Base-by-base conservation (phyloP, 2,329 filamentous ascomycete species). In the Epichloe sibirici region DNA sequence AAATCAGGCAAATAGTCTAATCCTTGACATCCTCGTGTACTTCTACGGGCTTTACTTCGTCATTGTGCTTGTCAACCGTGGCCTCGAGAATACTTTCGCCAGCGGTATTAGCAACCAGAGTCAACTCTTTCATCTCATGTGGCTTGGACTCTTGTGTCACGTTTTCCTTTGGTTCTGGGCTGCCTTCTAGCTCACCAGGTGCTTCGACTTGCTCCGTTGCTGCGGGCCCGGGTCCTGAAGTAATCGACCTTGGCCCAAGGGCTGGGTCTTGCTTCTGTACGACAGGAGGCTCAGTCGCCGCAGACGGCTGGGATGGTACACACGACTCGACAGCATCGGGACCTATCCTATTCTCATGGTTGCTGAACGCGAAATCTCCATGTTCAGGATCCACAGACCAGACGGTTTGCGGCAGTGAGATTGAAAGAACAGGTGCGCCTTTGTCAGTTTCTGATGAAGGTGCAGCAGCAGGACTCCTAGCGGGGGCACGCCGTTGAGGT, bases 401-500 rank as follows among this genome's bases (percentile, higher is more conserved):
- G 37, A 77, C 58, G 0, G 72, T 76, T 39, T 72, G 67, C 1
- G 76, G 69, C 28, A 67, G 61, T 0, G 73, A 74, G 55, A 81
- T 74, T 17, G 67, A 70, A 45, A 81, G 63, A 3, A 66, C 63
- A n/a, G 69, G 65, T 12, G 62, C 45, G 3, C 61, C 52, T 46
- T 60, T 59, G 7, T 56, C 47, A 37, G 63, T 8, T 34, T 48
- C 59, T 7, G 63, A 60, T 5, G 66, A 58, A 7, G 55, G 63
- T 38, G 61, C 66, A 35, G 65, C 72, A 2, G 67, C 70, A 25
- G 74, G 66, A 55, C 70, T 71, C 69, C 71, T 77, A 11, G 77
- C 73, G 34, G 82, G 79, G 25, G 86, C 81, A 63, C 90, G 79
- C 58, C 90, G 80, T 59, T 89, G 83, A 15, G 93, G 93, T 11